Percentiles rank a stretch among this genome's conserved stretches.
Conservation (phyloP, 2,329 filamentous ascomycete genomes). For the Microsporum audouinii region DNA sequence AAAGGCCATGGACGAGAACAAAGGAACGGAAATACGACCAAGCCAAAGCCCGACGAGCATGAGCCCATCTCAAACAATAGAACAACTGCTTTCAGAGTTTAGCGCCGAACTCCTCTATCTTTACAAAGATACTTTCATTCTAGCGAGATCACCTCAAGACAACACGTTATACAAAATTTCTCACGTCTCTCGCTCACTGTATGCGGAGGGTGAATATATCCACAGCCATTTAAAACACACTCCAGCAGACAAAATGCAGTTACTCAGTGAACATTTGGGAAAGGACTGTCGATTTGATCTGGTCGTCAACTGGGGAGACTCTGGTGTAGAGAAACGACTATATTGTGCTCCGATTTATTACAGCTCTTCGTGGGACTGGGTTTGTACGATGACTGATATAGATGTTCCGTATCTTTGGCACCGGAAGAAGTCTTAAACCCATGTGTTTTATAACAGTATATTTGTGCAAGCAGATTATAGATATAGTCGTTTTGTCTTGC, state of each 20-base stretch:
- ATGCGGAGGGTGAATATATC: conserved; percentile 18
- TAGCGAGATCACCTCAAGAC: conserved; percentile 17
- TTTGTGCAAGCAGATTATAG: background rate
- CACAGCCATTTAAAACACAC: conserved; percentile 21
- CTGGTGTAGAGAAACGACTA: conserved; percentile 17
- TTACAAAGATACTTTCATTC: conserved; percentile 22
- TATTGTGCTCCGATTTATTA: conserved; percentile 23
- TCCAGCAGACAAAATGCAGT: conserved; percentile 11
- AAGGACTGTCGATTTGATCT: conserved; percentile 16
- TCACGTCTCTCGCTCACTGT: conserved; percentile 20
- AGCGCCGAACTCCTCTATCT: conserved; percentile 17
- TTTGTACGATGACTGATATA: conserved; percentile 20
- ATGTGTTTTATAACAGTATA: background rate
- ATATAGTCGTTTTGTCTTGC: background rate
- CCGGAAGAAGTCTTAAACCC: background rate
- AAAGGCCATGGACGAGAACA: background rate
- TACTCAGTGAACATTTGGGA: conserved; percentile 15
- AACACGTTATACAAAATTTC: conserved; percentile 21
- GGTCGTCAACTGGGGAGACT: conserved; percentile 20
- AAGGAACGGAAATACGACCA: background rate
- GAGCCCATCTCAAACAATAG: conserved; percentile 5
- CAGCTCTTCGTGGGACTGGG: conserved; percentile 17
- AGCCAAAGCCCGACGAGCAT: background rate
- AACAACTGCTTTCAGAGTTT: conserved; percentile 16
- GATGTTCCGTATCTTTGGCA: conserved; percentile 16